Conservation (phyloP, 148 eudicot genomes). For the Cornus florida region DNA sequence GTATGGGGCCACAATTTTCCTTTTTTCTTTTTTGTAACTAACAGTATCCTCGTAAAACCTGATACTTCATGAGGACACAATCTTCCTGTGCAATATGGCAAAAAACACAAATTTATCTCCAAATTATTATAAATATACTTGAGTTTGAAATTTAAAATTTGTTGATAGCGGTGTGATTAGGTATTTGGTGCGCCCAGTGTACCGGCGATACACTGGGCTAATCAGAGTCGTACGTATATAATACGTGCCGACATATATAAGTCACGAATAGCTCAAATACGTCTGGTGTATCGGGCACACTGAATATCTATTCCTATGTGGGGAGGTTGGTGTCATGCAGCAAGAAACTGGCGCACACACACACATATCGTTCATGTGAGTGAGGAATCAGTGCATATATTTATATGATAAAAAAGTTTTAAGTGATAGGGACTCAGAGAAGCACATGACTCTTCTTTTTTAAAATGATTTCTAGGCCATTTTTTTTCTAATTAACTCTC, state of each 20-base stretch:
- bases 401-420: neutral
- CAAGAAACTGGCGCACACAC: neutral
- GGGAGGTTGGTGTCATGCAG: neutral
- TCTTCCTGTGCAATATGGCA: too few species aligned
- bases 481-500: neutral
- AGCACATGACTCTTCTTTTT: conserved; percentile 11
- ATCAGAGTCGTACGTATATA: too few species aligned
- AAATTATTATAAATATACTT: neutral
- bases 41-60: too few species aligned
- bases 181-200: too few species aligned
- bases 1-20: neutral
- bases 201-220: too few species aligned
- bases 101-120: too few species aligned
- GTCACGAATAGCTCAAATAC: too few species aligned
- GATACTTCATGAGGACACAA: too few species aligned
- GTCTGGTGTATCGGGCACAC: too few species aligned
- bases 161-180: neutral
- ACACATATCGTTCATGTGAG: conserved; percentile 10
- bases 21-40: too few species aligned
- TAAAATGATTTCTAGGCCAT: neutral
- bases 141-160: neutral
- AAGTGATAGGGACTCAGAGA: neutral
- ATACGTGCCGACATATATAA: too few species aligned
- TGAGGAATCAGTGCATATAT: conserved; percentile 3
- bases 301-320: neutral